Evolutionary conservation across 1,284 basidiomycete genomes (phyloP).

Genomic region (Rhodofomes roseus): DNA sequence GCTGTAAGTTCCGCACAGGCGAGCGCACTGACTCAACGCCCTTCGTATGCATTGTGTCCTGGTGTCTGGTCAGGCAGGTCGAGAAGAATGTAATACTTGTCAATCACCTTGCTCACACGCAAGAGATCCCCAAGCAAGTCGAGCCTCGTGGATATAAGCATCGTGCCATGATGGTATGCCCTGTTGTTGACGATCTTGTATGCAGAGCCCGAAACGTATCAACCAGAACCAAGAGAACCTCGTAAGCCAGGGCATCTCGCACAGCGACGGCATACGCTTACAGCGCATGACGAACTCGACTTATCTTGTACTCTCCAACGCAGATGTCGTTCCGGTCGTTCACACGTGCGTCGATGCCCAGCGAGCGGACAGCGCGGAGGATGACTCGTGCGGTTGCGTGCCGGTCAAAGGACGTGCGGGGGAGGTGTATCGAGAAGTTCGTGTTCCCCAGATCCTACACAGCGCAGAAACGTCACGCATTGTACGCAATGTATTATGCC

Average conservation of each 20-base stretch:
- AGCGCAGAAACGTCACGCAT: neutral
- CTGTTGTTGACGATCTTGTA: slow-evolving; percentile 93
- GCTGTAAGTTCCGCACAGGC: slow-evolving; percentile 81
- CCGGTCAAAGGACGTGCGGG: slow-evolving; percentile 79
- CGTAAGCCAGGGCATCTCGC: slow-evolving; percentile 12
- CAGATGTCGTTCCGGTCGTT: slow-evolving; percentile 94
- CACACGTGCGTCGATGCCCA: slow-evolving; percentile 72
- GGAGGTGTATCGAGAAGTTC: slow-evolving; percentile 94
- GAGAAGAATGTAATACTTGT: too few relatives aligned
- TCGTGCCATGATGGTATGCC: slow-evolving; percentile 99
- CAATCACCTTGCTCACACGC: slow-evolving; percentile 63
- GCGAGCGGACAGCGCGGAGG: slow-evolving; percentile 71
- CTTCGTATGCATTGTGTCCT: slow-evolving; percentile 80
- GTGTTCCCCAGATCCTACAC: slow-evolving; percentile 92
- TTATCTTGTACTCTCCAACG: slow-evolving; percentile 82
- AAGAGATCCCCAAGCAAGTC: slow-evolving; percentile 72
- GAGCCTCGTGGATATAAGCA: slow-evolving; percentile 87
- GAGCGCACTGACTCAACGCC: slow-evolving; percentile 91
- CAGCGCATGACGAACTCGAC: slow-evolving; percentile 29
- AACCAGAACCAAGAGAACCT: neutral
- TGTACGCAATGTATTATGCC: neutral
- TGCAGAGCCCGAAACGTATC: slow-evolving; percentile 92
- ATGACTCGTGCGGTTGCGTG: slow-evolving; percentile 78
- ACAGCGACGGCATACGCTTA: slow-evolving; percentile 1
- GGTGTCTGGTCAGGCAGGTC: neutral